These are phyloP conservation scores for Naganishia liquefaciens DNA, from an alignment of 1,284 basidiomycete genomes.

Conservation along the genomic window DNA sequence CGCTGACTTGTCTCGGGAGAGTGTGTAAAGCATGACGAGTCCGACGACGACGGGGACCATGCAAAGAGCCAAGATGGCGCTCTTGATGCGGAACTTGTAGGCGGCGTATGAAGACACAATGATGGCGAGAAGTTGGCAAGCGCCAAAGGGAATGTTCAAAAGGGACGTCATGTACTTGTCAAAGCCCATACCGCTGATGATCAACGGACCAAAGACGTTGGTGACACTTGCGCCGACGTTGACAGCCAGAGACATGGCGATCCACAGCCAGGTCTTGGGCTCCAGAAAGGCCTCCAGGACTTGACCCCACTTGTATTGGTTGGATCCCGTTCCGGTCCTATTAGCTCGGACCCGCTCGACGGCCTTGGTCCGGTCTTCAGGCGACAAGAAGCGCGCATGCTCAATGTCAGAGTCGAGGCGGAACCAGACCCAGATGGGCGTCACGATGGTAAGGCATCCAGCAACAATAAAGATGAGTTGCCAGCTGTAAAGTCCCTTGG, in stretches of 20 bases:
- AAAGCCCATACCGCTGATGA: slow-evolving; percentile 50
- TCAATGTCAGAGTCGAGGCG: slow-evolving; percentile 48
- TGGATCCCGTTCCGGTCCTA: slow-evolving; percentile 49
- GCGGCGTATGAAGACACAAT: slow-evolving; percentile 44
- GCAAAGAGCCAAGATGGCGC: slow-evolving; percentile 42
- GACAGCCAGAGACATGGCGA: slow-evolving; percentile 42
- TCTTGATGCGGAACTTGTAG: slow-evolving; percentile 45
- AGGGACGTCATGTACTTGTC: slow-evolving; percentile 43
- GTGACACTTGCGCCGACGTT: slow-evolving; percentile 48
- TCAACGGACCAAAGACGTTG: slow-evolving; percentile 45
- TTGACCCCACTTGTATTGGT: slow-evolving; percentile 52
- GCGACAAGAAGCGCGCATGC: slow-evolving; percentile 50
- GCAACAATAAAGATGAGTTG: slow-evolving; percentile 53
- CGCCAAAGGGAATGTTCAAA: slow-evolving; percentile 55
- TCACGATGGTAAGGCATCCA: slow-evolving; percentile 49
- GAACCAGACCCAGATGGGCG: slow-evolving; percentile 47
- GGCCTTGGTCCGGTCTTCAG: slow-evolving; percentile 51
- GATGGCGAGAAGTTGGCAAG: slow-evolving; percentile 46
- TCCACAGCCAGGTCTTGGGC: slow-evolving; percentile 50
- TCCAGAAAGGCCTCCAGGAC: slow-evolving; percentile 50
- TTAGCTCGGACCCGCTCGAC: slow-evolving; percentile 55
- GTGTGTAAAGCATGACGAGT: slow-evolving; percentile 44
- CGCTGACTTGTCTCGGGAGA: slow-evolving; percentile 38
- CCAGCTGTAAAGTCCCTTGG: slow-evolving; percentile 44
- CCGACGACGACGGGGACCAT: slow-evolving; percentile 49